A percentile compares a stretch with the other conserved stretches of the same genome.
Evolutionary conservation across 2,329 filamentous ascomycete genomes (phyloP).

Genomic region (Xylariaceae sp.): DNA sequence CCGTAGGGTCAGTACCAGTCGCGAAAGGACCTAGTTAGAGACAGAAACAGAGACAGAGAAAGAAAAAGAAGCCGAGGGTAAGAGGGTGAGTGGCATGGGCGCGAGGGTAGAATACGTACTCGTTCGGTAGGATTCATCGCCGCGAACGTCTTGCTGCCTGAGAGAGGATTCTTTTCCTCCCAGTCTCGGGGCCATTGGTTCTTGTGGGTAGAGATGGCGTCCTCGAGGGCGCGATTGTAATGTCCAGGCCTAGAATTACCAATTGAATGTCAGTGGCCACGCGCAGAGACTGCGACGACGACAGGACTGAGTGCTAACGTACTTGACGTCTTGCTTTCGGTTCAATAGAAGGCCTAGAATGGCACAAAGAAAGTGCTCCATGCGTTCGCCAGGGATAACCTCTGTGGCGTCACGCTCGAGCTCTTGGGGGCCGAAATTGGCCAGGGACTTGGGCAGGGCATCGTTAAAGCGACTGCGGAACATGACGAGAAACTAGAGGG

Average conservation of each 20-base stretch:
- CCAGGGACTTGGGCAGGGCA: slow-evolving; percentile 77
- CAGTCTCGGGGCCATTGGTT: slow-evolving; percentile 83
- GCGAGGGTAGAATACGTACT: slow-evolving; percentile 46
- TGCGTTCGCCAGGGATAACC: slow-evolving; percentile 71
- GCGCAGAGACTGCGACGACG: not conserved
- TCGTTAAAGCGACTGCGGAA: slow-evolving; percentile 92
- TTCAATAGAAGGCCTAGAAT: slow-evolving; percentile 84
- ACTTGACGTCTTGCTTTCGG: slow-evolving; percentile 98
- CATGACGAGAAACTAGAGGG: slow-evolving; percentile 85
- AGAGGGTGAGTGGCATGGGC: not conserved
- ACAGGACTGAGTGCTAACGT: slow-evolving; percentile 38
- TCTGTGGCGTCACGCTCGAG: slow-evolving; percentile 82
- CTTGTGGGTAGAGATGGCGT: slow-evolving; percentile 79
- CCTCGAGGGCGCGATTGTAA: slow-evolving; percentile 87
- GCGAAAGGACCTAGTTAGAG: not conserved
- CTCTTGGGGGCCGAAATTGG: slow-evolving; percentile 92
- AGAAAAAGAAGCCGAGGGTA: not conserved
- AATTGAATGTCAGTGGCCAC: slow-evolving; percentile 21
- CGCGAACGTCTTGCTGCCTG: slow-evolving; percentile 73
- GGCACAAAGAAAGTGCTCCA: slow-evolving; percentile 84
- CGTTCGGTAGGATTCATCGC: slow-evolving; percentile 76
- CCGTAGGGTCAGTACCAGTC: slow-evolving; percentile 15
- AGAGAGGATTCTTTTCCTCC: slow-evolving; percentile 76
- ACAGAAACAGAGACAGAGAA: not conserved
- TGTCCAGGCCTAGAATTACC: slow-evolving; percentile 66